Base-by-base conservation (phyloP, 2,329 filamentous ascomycete genomes). In the Fusarium compactum region DNA sequence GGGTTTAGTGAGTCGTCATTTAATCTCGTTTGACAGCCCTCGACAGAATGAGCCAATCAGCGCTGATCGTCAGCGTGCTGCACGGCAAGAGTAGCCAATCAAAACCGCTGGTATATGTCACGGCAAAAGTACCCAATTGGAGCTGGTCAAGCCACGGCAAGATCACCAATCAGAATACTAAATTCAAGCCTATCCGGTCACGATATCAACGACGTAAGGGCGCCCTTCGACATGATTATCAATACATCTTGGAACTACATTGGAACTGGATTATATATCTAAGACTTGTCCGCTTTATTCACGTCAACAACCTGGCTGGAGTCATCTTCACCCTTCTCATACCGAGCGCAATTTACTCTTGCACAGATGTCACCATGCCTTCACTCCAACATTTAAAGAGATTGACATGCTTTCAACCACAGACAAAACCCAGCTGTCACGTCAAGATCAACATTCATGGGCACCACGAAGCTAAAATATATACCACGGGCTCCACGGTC, bases 41-140 rank as follows among this genome's bases (percentile, higher is more conserved):
- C 61, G 61, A 58, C 43, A 2, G 9, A 0, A 16, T 0, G 0
- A 48, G 2, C 60, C 60, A 63, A 63, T 63, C 43, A 34, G 3
- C 1, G 3, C 3, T 2, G 0, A 1, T 7, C 0, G 1, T 0
- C 0, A 3, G 1, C 2, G 12, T 9, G 25, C 1, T 0, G 1
- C 1, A 3, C 60, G 60, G 60, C 8, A 5, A 15, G 8, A 7
- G 2, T 0, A 1, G 16, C 60, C 60, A 63, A 63, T 63, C n/a
- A 62, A 3, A 11, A 1, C 4, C 6, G 3, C 6, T 14, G 0
- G 8, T 1, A 0, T 0, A 2, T 1, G 5, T 2, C 1, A 8
- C 25, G 18, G 20, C 11, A 7, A 6, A 8, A 2, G 8, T 5
- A 27, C 5, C 15, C 14, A 47, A 48, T n/a, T 8, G 15, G 16